Evolutionary conservation across 2,329 filamentous ascomycete species (phyloP).

Genomic region (Xylaria multiplex): DNA sequence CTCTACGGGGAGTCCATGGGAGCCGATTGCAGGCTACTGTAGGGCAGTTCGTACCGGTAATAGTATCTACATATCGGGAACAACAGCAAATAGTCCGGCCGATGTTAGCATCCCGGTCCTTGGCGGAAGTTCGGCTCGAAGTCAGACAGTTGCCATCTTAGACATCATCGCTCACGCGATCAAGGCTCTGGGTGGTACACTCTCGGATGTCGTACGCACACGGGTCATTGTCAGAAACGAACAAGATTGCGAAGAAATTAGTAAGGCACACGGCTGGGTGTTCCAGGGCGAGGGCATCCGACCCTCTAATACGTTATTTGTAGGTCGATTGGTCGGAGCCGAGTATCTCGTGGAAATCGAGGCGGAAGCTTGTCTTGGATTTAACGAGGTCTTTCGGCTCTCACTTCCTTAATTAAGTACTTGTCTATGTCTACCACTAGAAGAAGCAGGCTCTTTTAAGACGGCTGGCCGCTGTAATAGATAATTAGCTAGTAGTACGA

Average conservation of each 20-base stretch:
- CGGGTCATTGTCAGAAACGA: conserved; percentile 43
- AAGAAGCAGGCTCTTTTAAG: neutral
- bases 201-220: conserved; percentile 46
- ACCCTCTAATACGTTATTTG: conserved; percentile 39
- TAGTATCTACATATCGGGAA: conserved; percentile 47
- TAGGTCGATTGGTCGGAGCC: conserved; percentile 30
- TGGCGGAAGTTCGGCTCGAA: conserved; percentile 40
- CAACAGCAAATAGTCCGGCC: conserved; percentile 47
- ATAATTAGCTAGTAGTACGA: neutral
- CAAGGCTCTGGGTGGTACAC: conserved; percentile 42
- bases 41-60: conserved; percentile 46
- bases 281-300: conserved; percentile 43
- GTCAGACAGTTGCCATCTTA: conserved; percentile 46
- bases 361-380: conserved; percentile 37
- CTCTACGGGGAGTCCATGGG: conserved; percentile 47
- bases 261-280: conserved; percentile 45
- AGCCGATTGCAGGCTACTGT: conserved; percentile 48
- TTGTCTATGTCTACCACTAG: neutral
- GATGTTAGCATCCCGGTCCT: conserved; percentile 31
- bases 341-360: conserved; percentile 42
- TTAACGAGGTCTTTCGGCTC: conserved; percentile 20
- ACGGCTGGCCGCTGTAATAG: neutral
- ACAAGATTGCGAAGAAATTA: conserved; percentile 44
- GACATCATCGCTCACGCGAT: conserved; percentile 46
- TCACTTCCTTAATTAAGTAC: conserved; percentile 3